A percentile compares a stretch with the other conserved stretches of the same genome.
These are phyloP conservation scores for Stenogyne calaminthoides DNA, from an alignment of 305 asterid genomes.

Conservation along the genomic window DNA sequence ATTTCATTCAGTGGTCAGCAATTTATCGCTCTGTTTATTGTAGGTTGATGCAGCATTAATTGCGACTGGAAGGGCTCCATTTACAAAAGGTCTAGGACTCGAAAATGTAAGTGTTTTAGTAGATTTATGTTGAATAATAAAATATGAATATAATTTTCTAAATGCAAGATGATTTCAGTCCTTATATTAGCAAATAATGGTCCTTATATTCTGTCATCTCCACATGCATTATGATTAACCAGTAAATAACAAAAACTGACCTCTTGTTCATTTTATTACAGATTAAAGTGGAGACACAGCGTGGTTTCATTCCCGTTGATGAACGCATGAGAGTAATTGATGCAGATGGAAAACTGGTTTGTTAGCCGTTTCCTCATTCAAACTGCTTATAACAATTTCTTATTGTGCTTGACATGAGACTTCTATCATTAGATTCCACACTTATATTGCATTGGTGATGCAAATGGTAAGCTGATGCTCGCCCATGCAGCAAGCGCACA, in stretches of 20 bases:
- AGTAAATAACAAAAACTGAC: not conserved
- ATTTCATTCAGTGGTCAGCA: conserved; percentile 2
- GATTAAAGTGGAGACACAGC: conserved; percentile 82
- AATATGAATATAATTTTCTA: not conserved
- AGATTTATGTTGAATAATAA: not conserved
- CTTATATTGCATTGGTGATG: conserved; percentile 89
- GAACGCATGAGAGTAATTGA: conserved; percentile 83
- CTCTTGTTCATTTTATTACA: conserved; percentile 28
- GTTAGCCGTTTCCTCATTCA: conserved; percentile 5
- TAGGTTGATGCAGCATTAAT: conserved; percentile 82
- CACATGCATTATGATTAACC: not conserved
- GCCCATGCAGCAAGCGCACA: conserved; percentile 97
- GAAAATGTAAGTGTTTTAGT: conserved; percentile 51
- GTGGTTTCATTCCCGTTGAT: conserved; percentile 88
- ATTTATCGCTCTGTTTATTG: not conserved
- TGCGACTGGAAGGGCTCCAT: conserved; percentile 89
- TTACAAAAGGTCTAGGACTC: conserved; percentile 70
- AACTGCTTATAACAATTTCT: conserved; percentile 2
- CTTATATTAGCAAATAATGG: not conserved
- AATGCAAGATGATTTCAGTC: not conserved
- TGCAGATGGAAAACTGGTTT: conserved; percentile 66
- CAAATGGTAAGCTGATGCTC: conserved; percentile 93
- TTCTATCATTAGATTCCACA: conserved; percentile 65
- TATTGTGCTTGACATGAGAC: conserved; percentile 10
- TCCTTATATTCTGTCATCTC: not conserved